Base-by-base conservation (phyloP, 2,329 filamentous ascomycete genomes). In the Colletotrichum sidae region DNA sequence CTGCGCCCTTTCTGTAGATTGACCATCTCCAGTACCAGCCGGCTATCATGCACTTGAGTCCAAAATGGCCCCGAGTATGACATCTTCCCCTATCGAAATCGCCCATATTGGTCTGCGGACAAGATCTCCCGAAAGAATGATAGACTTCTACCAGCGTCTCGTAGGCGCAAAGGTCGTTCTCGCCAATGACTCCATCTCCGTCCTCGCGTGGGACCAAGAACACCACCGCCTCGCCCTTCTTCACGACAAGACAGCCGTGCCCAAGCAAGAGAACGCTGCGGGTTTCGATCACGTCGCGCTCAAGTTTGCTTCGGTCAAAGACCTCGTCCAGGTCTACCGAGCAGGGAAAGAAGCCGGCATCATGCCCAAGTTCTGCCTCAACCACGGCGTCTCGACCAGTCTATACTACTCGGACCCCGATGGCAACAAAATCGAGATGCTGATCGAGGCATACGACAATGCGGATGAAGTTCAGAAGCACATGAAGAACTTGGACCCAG, bases 401-500 rank as follows among this genome's bases (percentile, higher is more conserved):
- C 76, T 84, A 37, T 84, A 84, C 70, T 84, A 84, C 68, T 61
- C 66, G 6, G 83, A 84, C 70, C 82, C 81, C 3, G 81, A 85
- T 69, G 79, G 81, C 8, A 84, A 84, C 69, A 60, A 72, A 66
- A 51, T 85, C 34, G 83, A 84, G 73, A 77, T 75, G 1, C 80
- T 83, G 69, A 77, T 82, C 6, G 79, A 82, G 58, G 80, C 79
- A 54, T 81, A 81, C 55, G 72, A 74, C 4, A 75, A 72, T 0
- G 60, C 59, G 1, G 73, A 75, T 10, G 80, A 80, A 47, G 76
- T 78, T 0, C 76, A 65, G 2, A 72, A 63, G 9, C 83, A 75
- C 67, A 81, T 86, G 79, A 50, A 15, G 10, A 56, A 69, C 0
- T 52, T 73, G 3, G 70, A 70, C 13, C 81, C 81, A 55, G 60